These are phyloP conservation scores for barrel medic (Medicago truncatula) DNA, from an alignment of 306 rosid genomes.

Conservation along the genomic window MtrunA17r5.0-ANR NC_053046.1:7896501-7897000, in stretches of 20 bases:
- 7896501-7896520: slow-evolving; percentile 69
- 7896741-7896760: slow-evolving; percentile 62
- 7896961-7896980: slow-evolving; percentile 22
- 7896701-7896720: slow-evolving; percentile 62
- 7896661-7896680: slow-evolving; percentile 62
- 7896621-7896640: slow-evolving; percentile 69
- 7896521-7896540: slow-evolving; percentile 57
- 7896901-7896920: slow-evolving; percentile 49
- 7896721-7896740: slow-evolving; percentile 72
- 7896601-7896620: slow-evolving; percentile 76
- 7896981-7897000: neutral
- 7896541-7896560: slow-evolving; percentile 70
- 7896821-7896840: slow-evolving; percentile 39
- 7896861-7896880: slow-evolving; percentile 56
- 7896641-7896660: slow-evolving; percentile 82
- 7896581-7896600: slow-evolving; percentile 63
- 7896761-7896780: slow-evolving; percentile 67
- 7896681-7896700: slow-evolving; percentile 60
- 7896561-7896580: slow-evolving; percentile 70
- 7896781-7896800: slow-evolving; percentile 39
- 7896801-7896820: slow-evolving; percentile 38
- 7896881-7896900: slow-evolving; percentile 52
- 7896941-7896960: slow-evolving; percentile 49
- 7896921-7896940: slow-evolving; percentile 37
- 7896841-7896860: slow-evolving; percentile 39